These are phyloP conservation scores for Sextonia rubra DNA, from an alignment of 164 flowering plant species.

Conservation along the genomic window DNA sequence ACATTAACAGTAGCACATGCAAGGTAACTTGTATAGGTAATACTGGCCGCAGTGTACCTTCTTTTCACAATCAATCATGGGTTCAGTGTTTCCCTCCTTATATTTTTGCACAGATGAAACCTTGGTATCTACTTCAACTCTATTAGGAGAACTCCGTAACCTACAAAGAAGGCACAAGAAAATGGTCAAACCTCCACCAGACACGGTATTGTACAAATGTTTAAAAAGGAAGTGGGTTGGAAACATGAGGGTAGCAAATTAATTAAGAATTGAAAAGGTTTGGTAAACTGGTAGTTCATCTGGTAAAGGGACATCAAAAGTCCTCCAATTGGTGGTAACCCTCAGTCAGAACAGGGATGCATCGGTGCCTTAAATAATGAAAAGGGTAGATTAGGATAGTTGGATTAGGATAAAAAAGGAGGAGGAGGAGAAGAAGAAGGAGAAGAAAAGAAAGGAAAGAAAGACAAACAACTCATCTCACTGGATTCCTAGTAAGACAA, in stretches of 20 bases:
- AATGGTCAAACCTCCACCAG: background rate
- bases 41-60: slow-evolving; percentile 37
- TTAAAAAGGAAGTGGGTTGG: background rate
- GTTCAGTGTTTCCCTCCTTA: slow-evolving; percentile 28
- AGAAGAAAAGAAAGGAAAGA: too few relatives aligned
- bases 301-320: too few relatives aligned
- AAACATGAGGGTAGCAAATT: background rate
- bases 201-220: background rate
- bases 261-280: background rate
- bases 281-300: too few relatives aligned
- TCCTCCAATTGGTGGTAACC: too few relatives aligned
- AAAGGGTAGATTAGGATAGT: too few relatives aligned
- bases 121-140: slow-evolving; percentile 29
- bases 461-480: too few relatives aligned
- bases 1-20: background rate
- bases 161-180: slow-evolving; percentile 22
- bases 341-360: too few relatives aligned
- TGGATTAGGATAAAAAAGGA: too few relatives aligned
- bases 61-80: slow-evolving; percentile 47
- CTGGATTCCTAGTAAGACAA: too few relatives aligned
- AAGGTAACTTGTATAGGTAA: background rate
- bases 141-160: slow-evolving; percentile 51
- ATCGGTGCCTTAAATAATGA: too few relatives aligned
- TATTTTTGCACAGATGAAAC: slow-evolving; percentile 24
- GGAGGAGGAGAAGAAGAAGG: too few relatives aligned